Base-by-base conservation (phyloP, 2,329 filamentous ascomycete genomes). In the Hypoxylon sp. region DNA sequence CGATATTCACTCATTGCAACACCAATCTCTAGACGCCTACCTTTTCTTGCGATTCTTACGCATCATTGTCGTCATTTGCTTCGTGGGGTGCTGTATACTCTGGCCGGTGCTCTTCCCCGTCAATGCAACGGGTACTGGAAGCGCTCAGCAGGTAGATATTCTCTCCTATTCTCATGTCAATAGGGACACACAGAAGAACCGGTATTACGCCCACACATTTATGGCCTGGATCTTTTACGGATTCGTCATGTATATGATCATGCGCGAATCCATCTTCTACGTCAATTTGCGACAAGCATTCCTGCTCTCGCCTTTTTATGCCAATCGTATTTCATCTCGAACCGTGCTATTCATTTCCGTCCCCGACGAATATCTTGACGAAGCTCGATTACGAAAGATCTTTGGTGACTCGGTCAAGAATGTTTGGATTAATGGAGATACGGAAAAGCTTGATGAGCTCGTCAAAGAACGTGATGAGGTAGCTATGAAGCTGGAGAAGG, bases 201-300 rank as follows among this genome's bases (percentile, higher is more conserved):
- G 89, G 71, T 91, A 93, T 79, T 98, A 92, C 79, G 95, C 94
- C 0, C 94, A 97, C 78, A 88, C 88, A n/a, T 87, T 93, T 57
- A 84, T 94, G 58, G 90, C 91, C 1, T 97, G 93, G 89, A 80
- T 94, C 54, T 98, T 93, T 81, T 94, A 92, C 79, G 88, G 88
- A 50, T 98, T 98, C 78, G 86, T 98, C 71, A 91, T 98, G 79
- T 96, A 93, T 81, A 91, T 93, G 76, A 89, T 98, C 70, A 92
- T 94, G 62, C 88, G 95, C 64, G 95, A 98, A 80, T 91, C 89
- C 77, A 92, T 98, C 74, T 97, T 91, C 86, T 97, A 93, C 81
- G 92, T 98, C 83, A 97, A 97, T 76, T 82, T 98, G 56, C 92
- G 94, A 70, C 95, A 98, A 81, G 95, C 95, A 0, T 98, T 97